phyloP scores from a whole-genome alignment of 1,139 yeast genomes.

The Petasospora fabianii region DNA sequence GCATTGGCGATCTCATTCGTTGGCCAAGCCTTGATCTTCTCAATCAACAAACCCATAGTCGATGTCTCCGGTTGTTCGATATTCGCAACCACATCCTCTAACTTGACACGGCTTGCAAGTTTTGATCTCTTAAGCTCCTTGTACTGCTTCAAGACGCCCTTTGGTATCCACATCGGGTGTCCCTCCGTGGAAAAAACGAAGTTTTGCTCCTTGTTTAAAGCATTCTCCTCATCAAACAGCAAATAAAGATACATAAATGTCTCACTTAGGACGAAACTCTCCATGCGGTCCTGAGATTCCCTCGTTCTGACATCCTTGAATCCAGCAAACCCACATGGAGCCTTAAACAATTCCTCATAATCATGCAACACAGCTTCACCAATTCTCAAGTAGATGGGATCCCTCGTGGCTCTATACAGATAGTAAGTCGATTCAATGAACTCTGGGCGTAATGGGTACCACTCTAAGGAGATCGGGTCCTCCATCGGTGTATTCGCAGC shows the following conservation, averaged over 20 bases:
- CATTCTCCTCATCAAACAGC: conserved; percentile 67
- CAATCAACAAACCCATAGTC: no score
- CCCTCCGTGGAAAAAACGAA: conserved; percentile 90
- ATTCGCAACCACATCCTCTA: no score
- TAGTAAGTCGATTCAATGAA: conserved; percentile 86
- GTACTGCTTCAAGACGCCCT: conserved; percentile 24
- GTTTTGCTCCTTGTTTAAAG: conserved; percentile 42
- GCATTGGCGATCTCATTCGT: conserved; percentile 11
- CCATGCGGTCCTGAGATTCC: conserved; percentile 74
- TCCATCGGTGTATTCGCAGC: conserved; percentile 9
- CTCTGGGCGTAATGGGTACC: conserved; percentile 94
- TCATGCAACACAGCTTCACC: conserved; percentile 63
- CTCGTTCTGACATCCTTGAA: conserved; percentile 65
- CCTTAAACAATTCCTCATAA: conserved; percentile 47
- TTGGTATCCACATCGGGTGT: conserved; percentile 75
- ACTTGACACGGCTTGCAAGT: no score
- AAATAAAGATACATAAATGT: conserved; percentile 80
- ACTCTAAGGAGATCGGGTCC: conserved; percentile 55
- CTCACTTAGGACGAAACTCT: conserved; percentile 84
- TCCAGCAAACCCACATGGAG: conserved; percentile 82
- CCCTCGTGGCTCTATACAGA: conserved; percentile 78
- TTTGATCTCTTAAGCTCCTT: conserved; percentile 7
- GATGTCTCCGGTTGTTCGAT: background rate
- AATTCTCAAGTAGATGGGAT: conserved; percentile 75
- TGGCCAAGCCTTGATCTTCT: conserved; percentile 14